Evolutionary conservation across 768 basidiomycete species (phyloP).

Genomic region (Lactifluus piperatus): DNA sequence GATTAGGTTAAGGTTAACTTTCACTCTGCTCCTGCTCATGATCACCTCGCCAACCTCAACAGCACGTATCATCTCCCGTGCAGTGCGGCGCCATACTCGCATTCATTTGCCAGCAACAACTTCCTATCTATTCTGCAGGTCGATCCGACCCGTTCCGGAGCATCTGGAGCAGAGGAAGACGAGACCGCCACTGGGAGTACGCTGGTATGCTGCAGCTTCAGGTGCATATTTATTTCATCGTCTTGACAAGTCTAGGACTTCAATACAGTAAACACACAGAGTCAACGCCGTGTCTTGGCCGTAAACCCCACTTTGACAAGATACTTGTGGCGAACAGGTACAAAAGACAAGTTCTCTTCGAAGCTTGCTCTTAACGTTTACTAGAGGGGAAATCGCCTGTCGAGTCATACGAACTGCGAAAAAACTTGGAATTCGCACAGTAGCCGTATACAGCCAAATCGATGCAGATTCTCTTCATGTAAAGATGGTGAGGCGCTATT

Average conservation of each 20-base stretch:
- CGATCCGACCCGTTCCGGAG: not conserved
- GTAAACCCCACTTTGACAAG: conserved; percentile 72
- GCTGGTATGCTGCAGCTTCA: conserved; percentile 1
- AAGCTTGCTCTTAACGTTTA: not conserved
- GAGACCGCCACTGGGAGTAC: not conserved
- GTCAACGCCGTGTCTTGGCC: not conserved
- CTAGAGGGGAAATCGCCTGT: conserved; percentile 92
- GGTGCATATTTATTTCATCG: not conserved
- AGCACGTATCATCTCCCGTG: conserved; percentile 1
- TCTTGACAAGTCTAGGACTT: not conserved
- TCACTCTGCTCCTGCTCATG: not conserved
- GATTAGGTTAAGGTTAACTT: no score
- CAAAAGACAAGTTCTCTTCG: conserved; percentile 6
- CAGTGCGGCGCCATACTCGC: not conserved
- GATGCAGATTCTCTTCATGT: conserved; percentile 81
- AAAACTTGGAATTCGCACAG: conserved; percentile 83
- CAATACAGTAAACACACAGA: not conserved
- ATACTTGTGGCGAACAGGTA: conserved; percentile 88
- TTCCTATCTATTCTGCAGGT: not conserved
- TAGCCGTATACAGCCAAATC: conserved; percentile 86
- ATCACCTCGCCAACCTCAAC: not conserved
- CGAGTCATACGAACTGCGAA: conserved; percentile 86
- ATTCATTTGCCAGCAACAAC: not conserved
- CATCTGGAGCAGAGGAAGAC: not conserved
- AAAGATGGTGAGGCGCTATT: conserved; percentile 43